These are phyloP conservation scores for Ambrosia trifida DNA, from an alignment of 129 eudicot genomes.

Conservation along the genomic window DNA sequence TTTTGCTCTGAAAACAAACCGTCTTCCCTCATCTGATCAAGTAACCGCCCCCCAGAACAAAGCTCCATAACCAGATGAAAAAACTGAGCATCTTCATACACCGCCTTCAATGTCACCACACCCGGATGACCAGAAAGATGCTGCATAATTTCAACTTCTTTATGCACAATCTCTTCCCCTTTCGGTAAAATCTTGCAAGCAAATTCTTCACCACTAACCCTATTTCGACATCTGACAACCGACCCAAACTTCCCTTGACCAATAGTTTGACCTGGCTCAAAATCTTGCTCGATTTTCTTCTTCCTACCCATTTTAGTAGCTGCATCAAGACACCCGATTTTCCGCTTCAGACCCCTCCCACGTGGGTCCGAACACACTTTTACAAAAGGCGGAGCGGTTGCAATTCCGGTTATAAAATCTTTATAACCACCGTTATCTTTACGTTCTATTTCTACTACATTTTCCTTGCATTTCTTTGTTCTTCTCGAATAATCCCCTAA, in stretches of 20 bases:
- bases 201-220: slow-evolving; percentile 36
- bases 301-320: slow-evolving; percentile 51
- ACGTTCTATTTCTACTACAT: slow-evolving; percentile 5
- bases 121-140: slow-evolving; percentile 65
- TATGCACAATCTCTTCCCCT: slow-evolving; percentile 58
- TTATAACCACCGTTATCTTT: slow-evolving; percentile 4
- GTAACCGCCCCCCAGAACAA: slow-evolving; percentile 50
- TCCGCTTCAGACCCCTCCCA: slow-evolving; percentile 58
- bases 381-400: slow-evolving; percentile 44
- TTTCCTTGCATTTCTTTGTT: slow-evolving; percentile 49
- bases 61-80: slow-evolving; percentile 63
- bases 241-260: slow-evolving; percentile 64
- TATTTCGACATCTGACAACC: slow-evolving; percentile 44
- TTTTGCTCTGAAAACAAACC: slow-evolving; percentile 49
- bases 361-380: slow-evolving; percentile 35
- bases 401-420: slow-evolving; percentile 30
- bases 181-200: slow-evolving; percentile 55
- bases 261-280: slow-evolving; percentile 34
- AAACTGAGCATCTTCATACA: slow-evolving; percentile 48
- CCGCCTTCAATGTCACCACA: slow-evolving; percentile 51
- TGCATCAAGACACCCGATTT: slow-evolving; percentile 53
- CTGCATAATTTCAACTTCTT: slow-evolving; percentile 64
- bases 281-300: slow-evolving; percentile 58
- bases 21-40: slow-evolving; percentile 51
- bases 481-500: slow-evolving; percentile 37